These are phyloP conservation scores for Backusella morwellensis DNA, from an alignment of 192 early-diverging fungal genomes.

Conservation along the genomic window DNA sequence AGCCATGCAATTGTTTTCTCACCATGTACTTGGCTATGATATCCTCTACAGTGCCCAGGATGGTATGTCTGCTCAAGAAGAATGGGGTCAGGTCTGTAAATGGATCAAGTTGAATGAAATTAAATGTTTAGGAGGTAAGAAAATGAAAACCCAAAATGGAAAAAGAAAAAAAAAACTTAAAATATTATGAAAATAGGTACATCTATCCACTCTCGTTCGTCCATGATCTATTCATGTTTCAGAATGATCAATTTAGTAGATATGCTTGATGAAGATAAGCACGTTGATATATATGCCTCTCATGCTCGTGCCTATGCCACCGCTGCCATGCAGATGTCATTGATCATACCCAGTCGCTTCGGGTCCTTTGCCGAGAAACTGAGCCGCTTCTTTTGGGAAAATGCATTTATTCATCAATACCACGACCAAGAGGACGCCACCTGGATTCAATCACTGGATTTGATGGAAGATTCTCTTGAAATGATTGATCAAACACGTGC, in stretches of 20 bases:
- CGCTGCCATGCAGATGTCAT: slow-evolving; percentile 30
- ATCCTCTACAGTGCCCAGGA: slow-evolving; percentile 17
- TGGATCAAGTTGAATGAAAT: slow-evolving; percentile 30
- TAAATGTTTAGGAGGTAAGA: slow-evolving; percentile 6
- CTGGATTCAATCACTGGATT: not conserved
- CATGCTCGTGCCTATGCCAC: slow-evolving; percentile 25
- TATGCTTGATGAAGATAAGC: slow-evolving; percentile 13
- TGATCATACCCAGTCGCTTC: slow-evolving; percentile 7
- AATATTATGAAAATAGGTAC: not conserved
- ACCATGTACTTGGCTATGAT: slow-evolving; percentile 27
- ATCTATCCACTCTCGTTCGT: not conserved
- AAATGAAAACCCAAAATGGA: not conserved
- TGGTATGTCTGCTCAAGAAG: not conserved
- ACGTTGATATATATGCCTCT: not conserved
- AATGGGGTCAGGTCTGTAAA: slow-evolving; percentile 19
- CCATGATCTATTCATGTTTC: slow-evolving; percentile 24
- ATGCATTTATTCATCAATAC: slow-evolving; percentile 5
- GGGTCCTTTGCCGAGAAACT: slow-evolving; percentile 8
- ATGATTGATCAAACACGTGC: not conserved
- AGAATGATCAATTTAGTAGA: slow-evolving; percentile 26
- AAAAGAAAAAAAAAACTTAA: not conserved
- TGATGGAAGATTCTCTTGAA: not conserved
- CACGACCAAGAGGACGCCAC: slow-evolving; percentile 7
- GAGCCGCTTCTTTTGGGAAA: slow-evolving; percentile 19
- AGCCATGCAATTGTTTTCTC: slow-evolving; percentile 11